Percentiles rank a stretch among this genome's conserved stretches.
Evolutionary conservation across 2,329 filamentous ascomycete genomes (phyloP).

Genomic region (Botryosphaeria agaves): DNA sequence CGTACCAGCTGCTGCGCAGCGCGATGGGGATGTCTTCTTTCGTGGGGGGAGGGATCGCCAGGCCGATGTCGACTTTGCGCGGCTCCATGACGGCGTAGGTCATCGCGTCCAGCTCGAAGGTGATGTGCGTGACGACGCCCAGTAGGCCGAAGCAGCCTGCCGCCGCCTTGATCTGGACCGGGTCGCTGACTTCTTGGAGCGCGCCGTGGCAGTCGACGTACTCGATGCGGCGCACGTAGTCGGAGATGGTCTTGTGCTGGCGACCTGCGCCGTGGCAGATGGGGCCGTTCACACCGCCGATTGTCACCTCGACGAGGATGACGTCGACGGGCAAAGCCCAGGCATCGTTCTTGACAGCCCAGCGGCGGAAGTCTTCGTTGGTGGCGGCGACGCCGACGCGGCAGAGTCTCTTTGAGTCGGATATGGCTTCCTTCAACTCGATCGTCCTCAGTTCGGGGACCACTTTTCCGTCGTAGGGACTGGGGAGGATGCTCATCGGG

Average conservation of each 20-base stretch:
- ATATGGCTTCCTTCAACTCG: conserved; percentile 13
- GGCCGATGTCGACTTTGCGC: conserved; percentile 22
- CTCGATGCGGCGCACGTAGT: conserved; percentile 29
- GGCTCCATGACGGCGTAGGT: conserved; percentile 29
- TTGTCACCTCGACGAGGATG: conserved; percentile 31
- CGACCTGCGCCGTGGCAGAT: conserved; percentile 32
- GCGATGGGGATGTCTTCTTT: conserved; percentile 21
- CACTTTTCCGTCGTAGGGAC: conserved; percentile 7
- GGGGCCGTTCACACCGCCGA: conserved; percentile 27
- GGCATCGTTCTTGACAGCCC: conserved; percentile 23
- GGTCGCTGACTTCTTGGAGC: conserved; percentile 21
- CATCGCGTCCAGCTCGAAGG: conserved; percentile 29
- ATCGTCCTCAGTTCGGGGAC: conserved; percentile 23
- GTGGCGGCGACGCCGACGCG: conserved; percentile 27
- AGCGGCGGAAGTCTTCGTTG: conserved; percentile 28
- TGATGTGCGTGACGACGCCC: conserved; percentile 31
- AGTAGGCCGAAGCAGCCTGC: conserved; percentile 28
- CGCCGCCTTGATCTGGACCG: conserved; percentile 22
- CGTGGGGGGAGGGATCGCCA: conserved; percentile 27
- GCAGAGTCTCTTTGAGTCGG: conserved; percentile 17
- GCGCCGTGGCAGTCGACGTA: conserved; percentile 30
- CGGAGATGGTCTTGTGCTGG: conserved; percentile 25
- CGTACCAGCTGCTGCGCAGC: conserved; percentile 13
- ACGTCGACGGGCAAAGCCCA: conserved; percentile 28
- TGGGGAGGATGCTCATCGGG: conserved; percentile 10